phyloP scores from a whole-genome alignment of 2,329 filamentous ascomycete species.

The Apiospora hydei region DNA sequence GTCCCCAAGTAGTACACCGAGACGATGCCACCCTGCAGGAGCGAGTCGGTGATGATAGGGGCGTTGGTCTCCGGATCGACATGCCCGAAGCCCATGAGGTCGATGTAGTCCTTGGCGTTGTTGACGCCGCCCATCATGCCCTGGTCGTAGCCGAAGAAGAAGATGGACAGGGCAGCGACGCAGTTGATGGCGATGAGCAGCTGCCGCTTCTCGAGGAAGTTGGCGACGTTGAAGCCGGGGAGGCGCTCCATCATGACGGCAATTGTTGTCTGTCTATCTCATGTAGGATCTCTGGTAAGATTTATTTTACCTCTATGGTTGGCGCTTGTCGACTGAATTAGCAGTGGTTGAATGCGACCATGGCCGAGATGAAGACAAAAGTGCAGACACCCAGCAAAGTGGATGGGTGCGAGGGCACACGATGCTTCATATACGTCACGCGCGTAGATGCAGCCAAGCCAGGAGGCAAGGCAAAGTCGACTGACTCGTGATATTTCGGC shows the following conservation, averaged over 20 bases:
- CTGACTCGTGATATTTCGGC: constrained; percentile 7
- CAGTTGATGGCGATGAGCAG: constrained; percentile 59
- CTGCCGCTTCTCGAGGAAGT: constrained; percentile 42
- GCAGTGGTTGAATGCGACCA: not conserved
- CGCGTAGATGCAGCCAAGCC: constrained; percentile 8
- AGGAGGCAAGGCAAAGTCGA: not conserved
- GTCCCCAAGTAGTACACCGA: constrained; percentile 64
- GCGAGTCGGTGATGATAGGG: constrained; percentile 63
- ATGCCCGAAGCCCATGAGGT: constrained; percentile 70
- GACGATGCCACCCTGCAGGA: constrained; percentile 70
- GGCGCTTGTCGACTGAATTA: not conserved
- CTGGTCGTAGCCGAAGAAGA: constrained; percentile 71
- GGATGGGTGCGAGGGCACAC: not conserved
- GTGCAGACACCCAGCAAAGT: not conserved
- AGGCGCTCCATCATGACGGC: constrained; percentile 39
- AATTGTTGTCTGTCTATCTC: not conserved
- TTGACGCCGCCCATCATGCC: constrained; percentile 69
- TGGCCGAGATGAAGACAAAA: not conserved
- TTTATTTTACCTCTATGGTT: not conserved
- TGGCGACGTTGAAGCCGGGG: constrained; percentile 43
- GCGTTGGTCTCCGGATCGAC: constrained; percentile 53
- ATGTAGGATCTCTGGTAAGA: not conserved
- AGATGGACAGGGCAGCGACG: constrained; percentile 69
- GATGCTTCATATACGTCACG: constrained; percentile 21
- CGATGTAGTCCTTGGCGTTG: constrained; percentile 67